A percentile compares a stretch with the other conserved stretches of the same genome.
phyloP scores from a whole-genome alignment of 192 early-diverging fungal genomes.

The Podila verticillata region DNA sequence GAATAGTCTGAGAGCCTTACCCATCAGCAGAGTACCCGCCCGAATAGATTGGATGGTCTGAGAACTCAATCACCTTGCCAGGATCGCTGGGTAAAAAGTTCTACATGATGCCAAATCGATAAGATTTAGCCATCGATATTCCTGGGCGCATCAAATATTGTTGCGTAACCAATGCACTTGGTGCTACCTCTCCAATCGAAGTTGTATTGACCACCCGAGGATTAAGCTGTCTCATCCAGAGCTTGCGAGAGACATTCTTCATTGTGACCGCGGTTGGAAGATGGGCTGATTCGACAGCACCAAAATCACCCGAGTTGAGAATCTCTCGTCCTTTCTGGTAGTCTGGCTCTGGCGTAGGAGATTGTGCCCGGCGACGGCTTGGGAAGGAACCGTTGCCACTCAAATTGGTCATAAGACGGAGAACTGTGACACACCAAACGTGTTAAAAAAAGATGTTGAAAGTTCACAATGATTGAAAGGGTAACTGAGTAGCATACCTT shows the following conservation, averaged over 20 bases:
- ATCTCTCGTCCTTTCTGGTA: conserved; percentile 26
- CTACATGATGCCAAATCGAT: conserved; percentile 6
- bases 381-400: not conserved
- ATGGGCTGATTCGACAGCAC: conserved; percentile 36
- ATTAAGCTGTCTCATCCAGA: conserved; percentile 43
- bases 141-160: not conserved
- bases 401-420: not conserved
- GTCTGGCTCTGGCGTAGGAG: conserved; percentile 41
- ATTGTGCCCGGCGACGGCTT: not conserved
- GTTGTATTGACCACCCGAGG: conserved; percentile 20
- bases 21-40: conserved; percentile 66
- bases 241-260: conserved; percentile 16
- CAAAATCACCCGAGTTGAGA: conserved; percentile 46
- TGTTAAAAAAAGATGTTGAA: conserved; percentile 3
- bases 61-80: conserved; percentile 47
- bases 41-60: conserved; percentile 54
- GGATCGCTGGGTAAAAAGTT: conserved; percentile 46
- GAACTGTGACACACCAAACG: not conserved
- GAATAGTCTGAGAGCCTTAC: conserved; percentile 11
- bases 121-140: not conserved
- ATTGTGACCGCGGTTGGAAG: conserved; percentile 3
- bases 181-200: conserved; percentile 23
- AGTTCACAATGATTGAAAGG: not conserved
- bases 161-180: not conserved
- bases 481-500: not conserved